These are phyloP conservation scores for Kazachstania sp. DNA, from an alignment of 1,139 yeast species.

Conservation along the genomic window DNA sequence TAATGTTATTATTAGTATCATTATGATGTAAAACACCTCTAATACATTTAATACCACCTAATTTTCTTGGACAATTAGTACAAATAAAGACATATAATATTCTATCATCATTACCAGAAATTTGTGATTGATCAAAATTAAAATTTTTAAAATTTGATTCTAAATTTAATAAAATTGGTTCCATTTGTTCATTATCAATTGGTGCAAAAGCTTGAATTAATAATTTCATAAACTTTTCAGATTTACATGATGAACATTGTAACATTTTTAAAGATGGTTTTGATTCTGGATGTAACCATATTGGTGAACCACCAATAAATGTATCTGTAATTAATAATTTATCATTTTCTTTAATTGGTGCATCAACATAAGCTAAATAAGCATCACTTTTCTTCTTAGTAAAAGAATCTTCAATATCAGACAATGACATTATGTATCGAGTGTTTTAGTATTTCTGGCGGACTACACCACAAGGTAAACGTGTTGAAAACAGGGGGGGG, in stretches of 20 bases:
- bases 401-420: constrained; percentile 1
- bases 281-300: constrained; percentile 48
- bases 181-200: constrained; percentile 36
- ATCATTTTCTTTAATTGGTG: constrained; percentile 35
- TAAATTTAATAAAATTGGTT: constrained; percentile 13
- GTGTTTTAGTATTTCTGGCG: too few species aligned
- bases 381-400: constrained; percentile 22
- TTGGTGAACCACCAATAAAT: constrained; percentile 70
- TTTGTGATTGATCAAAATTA: constrained; percentile 7
- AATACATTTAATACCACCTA: constrained; percentile 64
- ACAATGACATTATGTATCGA: too few species aligned
- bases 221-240: constrained; percentile 47
- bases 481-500: too few species aligned
- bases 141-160: constrained; percentile 7
- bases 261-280: constrained; percentile 45
- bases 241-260: constrained; percentile 56
- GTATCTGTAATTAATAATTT: constrained; percentile 60
- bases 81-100: constrained; percentile 76
- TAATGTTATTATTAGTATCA: constrained; percentile 31
- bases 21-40: constrained; percentile 61
- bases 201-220: constrained; percentile 77
- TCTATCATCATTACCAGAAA: constrained; percentile 66
- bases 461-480: too few species aligned
- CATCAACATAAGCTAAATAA: constrained; percentile 59
- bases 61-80: constrained; percentile 56